phyloP scores from a whole-genome alignment of 2,329 filamentous ascomycete species.

The Thermomyces lanuginosus region DNA sequence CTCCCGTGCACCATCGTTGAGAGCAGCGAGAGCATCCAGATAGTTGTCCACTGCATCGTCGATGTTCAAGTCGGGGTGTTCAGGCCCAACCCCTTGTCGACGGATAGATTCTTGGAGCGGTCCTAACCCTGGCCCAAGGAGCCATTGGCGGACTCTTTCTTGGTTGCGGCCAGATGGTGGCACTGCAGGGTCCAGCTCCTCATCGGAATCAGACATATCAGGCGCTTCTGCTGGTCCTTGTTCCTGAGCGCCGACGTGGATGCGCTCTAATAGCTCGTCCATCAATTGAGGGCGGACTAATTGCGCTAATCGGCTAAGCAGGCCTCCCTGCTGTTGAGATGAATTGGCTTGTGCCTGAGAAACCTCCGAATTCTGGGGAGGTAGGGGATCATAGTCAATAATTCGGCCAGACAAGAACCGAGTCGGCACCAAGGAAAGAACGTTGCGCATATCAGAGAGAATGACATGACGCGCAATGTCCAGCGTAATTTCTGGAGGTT shows the following conservation, averaged over 20 bases:
- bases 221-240: slow-evolving; percentile 8
- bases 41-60: slow-evolving; percentile 23
- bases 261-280: slow-evolving; percentile 19
- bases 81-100: slow-evolving; percentile 25
- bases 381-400: slow-evolving; percentile 69
- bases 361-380: slow-evolving; percentile 41
- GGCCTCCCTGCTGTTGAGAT: slow-evolving; percentile 14
- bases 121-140: slow-evolving; percentile 18
- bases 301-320: slow-evolving; percentile 18
- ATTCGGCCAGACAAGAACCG: slow-evolving; percentile 47
- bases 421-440: slow-evolving; percentile 54
- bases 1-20: too few species aligned
- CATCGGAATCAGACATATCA: slow-evolving; percentile 6
- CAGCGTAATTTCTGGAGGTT: slow-evolving; percentile 32
- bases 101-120: slow-evolving; percentile 20
- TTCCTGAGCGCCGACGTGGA: slow-evolving; percentile 14
- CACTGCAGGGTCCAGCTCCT: slow-evolving; percentile 6
- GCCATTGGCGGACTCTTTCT: slow-evolving; percentile 17
- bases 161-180: slow-evolving; percentile 14
- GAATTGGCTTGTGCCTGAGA: slow-evolving; percentile 20
- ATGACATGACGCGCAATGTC: slow-evolving; percentile 60
- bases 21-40: slow-evolving; percentile 16
- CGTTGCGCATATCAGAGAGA: slow-evolving; percentile 54
- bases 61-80: too few species aligned
- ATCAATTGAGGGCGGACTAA: slow-evolving; percentile 20